Percentiles rank a stretch among this genome's conserved stretches.
These are phyloP conservation scores for Nyctanthes arbortristis DNA, from an alignment of 257 asterid genomes.

Conservation along the genomic window DNA sequence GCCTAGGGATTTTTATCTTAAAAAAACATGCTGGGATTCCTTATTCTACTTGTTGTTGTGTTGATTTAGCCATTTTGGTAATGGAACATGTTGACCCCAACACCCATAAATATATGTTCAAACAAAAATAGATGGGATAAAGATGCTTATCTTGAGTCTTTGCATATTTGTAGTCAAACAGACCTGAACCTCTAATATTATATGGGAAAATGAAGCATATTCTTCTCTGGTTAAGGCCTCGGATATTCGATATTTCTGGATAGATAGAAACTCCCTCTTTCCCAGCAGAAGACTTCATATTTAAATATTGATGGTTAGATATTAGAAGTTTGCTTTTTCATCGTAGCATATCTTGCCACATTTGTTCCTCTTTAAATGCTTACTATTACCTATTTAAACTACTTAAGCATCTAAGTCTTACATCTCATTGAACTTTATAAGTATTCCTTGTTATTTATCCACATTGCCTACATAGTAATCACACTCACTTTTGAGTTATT, in stretches of 20 bases:
- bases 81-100: not conserved
- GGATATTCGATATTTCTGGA: not conserved
- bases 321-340: not conserved
- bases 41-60: not conserved
- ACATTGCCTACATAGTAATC: not conserved
- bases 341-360: not conserved
- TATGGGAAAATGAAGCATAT: not conserved
- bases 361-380: not conserved
- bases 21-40: not conserved
- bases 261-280: not conserved
- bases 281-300: not conserved
- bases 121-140: not conserved
- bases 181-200: not conserved
- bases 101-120: not conserved
- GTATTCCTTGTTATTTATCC: not conserved
- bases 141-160: not conserved
- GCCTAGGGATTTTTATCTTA: not conserved
- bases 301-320: not conserved
- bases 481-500: slow-evolving; percentile 20
- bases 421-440: not conserved
- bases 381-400: not conserved
- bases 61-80: not conserved
- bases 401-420: not conserved
- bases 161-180: not conserved
- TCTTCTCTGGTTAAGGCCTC: not conserved